Conservation (phyloP, 306 rosid genomes). For the Betula pendula region DNA sequence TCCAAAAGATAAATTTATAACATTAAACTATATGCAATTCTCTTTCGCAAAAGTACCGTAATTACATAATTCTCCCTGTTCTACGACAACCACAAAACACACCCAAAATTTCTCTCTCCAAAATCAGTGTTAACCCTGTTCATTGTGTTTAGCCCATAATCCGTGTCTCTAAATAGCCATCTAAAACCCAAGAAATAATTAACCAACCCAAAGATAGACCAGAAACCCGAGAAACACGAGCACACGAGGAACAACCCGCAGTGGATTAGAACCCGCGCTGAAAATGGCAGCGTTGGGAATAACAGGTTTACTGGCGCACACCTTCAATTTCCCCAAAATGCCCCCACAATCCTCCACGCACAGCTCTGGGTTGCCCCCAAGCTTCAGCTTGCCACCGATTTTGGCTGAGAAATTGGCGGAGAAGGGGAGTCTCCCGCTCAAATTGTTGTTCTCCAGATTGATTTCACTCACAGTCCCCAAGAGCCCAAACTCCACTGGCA, state of each 20-base stretch:
- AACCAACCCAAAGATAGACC: constrained; percentile 32
- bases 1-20: background rate
- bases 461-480: constrained; percentile 54
- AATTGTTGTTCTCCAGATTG: constrained; percentile 74
- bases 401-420: constrained; percentile 38
- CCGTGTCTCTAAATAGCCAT: background rate
- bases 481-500: constrained; percentile 62
- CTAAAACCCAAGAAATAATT: constrained; percentile 8
- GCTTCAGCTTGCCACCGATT: constrained; percentile 48
- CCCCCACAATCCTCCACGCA: constrained; percentile 58
- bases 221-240: constrained; percentile 20
- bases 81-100: constrained; percentile 13
- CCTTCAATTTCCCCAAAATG: constrained; percentile 38
- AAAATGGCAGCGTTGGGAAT: constrained; percentile 41
- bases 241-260: constrained; percentile 37
- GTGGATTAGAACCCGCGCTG: constrained; percentile 35
- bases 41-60: background rate
- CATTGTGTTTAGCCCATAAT: constrained; percentile 16
- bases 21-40: constrained; percentile 5
- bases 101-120: constrained; percentile 14
- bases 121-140: constrained; percentile 15
- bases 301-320: constrained; percentile 37
- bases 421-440: constrained; percentile 63
- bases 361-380: constrained; percentile 62
- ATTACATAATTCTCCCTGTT: constrained; percentile 9